Conservation (phyloP, 2,329 filamentous ascomycete genomes). For the Arthrocladium fulminans region DNA sequence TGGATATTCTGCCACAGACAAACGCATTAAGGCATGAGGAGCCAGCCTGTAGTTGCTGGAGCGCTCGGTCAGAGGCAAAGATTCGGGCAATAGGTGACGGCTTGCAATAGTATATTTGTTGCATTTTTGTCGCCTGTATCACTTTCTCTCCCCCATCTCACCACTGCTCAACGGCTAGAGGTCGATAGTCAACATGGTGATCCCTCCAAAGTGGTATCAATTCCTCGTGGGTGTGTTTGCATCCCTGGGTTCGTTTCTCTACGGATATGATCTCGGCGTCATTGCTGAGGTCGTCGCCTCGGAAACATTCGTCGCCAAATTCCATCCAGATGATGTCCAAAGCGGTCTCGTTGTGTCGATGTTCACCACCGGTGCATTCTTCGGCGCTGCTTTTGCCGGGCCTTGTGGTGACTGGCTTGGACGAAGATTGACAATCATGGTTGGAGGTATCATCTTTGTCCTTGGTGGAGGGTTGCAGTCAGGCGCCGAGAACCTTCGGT, state of each 20-base stretch:
- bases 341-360: conserved; percentile 65
- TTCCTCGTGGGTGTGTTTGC: conserved; percentile 52
- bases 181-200: conserved; percentile 35
- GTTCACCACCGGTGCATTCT: conserved; percentile 68
- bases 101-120: too few relatives aligned
- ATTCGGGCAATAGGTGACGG: too few relatives aligned
- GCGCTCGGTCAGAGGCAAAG: too few relatives aligned
- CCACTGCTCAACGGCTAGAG: not conserved
- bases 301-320: conserved; percentile 28
- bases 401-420: conserved; percentile 56
- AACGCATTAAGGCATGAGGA: not conserved
- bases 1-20: not conserved
- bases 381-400: conserved; percentile 58
- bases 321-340: conserved; percentile 19
- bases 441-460: conserved; percentile 62
- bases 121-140: too few relatives aligned
- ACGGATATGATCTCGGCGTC: conserved; percentile 52
- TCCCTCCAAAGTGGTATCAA: conserved; percentile 52
- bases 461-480: conserved; percentile 67
- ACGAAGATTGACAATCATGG: conserved; percentile 60
- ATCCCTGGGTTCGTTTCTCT: conserved; percentile 50
- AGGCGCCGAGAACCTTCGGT: conserved; percentile 50
- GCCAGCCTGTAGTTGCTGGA: too few relatives aligned
- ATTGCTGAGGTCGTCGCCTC: conserved; percentile 49
- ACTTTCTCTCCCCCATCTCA: too few relatives aligned